A percentile compares a stretch with the other conserved stretches of the same genome.
These are phyloP conservation scores for Zhuliangozyma parablackwelliae DNA, from an alignment of 1,139 yeast genomes.

Conservation along the genomic window DNA sequence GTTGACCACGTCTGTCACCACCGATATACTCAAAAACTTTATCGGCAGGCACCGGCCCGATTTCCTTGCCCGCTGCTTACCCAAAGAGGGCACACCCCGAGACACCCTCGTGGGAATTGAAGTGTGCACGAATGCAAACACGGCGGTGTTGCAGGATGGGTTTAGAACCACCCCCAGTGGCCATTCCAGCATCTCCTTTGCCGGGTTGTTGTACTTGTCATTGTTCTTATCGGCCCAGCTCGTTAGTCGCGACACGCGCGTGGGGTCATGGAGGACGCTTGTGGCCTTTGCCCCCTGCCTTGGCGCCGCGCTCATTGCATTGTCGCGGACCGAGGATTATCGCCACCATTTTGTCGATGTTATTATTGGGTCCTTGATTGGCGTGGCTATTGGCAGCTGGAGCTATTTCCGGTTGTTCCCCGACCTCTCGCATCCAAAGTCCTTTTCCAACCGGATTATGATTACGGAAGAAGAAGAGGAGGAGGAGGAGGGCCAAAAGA, in stretches of 20 bases:
- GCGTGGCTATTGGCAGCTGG: conserved; percentile 35
- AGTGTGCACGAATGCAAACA: conserved; percentile 55
- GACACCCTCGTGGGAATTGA: conserved; percentile 53
- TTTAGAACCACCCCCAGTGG: conserved; percentile 80
- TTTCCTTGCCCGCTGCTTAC: conserved; percentile 66
- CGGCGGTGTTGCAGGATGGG: conserved; percentile 53
- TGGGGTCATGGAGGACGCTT: conserved; percentile 55
- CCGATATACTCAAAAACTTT: conserved; percentile 59
- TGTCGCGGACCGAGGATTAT: conserved; percentile 73
- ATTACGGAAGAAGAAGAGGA: conserved; percentile 14
- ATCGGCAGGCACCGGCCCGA: conserved; percentile 80
- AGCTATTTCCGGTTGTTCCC: conserved; percentile 39
- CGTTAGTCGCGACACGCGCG: conserved; percentile 25
- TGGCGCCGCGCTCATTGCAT: conserved; percentile 62
- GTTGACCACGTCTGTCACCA: conserved; percentile 37
- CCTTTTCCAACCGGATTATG: conserved; percentile 23
- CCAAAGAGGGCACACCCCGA: conserved; percentile 44
- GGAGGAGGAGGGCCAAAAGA: conserved; percentile 3
- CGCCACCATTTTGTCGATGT: conserved; percentile 76
- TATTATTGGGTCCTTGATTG: conserved; percentile 54
- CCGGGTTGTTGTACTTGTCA: conserved; percentile 62
- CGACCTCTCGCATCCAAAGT: conserved; percentile 11
- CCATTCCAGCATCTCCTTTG: conserved; percentile 61
- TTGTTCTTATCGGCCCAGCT: conserved; percentile 66
- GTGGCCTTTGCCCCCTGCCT: conserved; percentile 35